Base-by-base conservation (phyloP, 176 grass and related monocot species). In the Otatea glauca region DNA sequence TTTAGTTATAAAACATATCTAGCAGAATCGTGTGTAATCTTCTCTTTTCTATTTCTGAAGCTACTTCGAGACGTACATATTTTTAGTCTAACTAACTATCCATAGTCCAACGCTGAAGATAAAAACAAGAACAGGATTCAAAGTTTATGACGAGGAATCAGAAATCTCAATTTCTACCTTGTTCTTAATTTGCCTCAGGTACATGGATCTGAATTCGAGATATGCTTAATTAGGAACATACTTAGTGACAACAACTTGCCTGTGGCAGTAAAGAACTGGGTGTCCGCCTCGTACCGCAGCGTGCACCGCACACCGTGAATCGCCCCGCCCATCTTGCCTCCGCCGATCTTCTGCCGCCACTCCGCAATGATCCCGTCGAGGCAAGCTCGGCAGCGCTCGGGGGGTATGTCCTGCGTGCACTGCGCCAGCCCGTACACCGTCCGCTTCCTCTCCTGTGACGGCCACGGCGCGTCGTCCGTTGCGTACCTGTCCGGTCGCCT, bases 381-480 rank as follows among this genome's bases (percentile, higher is more conserved):
- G 65, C 94, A 97, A 37, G 20, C 1, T 55, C 58, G 76, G 68
- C 91, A 93, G 58, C 58, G 81, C 8, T 83, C 74, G 6, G 63
- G 55, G 8, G 74, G 39, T 74, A 91, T 74, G 76, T 89, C 92
- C 71, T 3, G 48, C 5, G 83, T 91, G 83, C 92, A 94, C 65
- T 91, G 92, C 39, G 55, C 89, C 72, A 91, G 56, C 43, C 74
- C 89, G 62, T 84, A 91, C 61, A 94, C 35, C 3, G 2, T 66
- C 37, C 25, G 58, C 12, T 45, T 53, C 34, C 43, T 37, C 47
- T 21, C 60, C 24, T 41, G 6, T 14, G 73, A 65, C 42, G 53
- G 37, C 84, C 81, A 83, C 39, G 29, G 50, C 4, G 59, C 79
- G 8, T 86, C 39, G 27, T 59, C 80, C 0, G 56, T 71, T 0